Evolutionary conservation across 2,329 filamentous ascomycete species (phyloP).

Genomic region (Lizonia empirigonia): DNA sequence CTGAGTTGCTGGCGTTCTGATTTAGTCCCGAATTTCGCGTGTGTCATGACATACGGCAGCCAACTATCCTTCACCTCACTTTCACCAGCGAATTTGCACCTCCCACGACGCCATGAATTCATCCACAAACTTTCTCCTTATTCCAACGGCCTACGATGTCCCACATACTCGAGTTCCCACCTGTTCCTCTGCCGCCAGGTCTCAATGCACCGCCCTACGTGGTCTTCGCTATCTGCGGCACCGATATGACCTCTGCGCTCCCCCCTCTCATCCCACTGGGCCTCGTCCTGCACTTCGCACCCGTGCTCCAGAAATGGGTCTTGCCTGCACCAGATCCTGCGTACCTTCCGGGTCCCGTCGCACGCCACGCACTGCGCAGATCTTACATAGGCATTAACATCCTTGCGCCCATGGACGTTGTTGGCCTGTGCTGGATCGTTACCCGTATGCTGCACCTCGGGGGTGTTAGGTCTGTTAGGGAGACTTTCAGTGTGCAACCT

Average conservation of each 20-base stretch:
- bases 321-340: slow-evolving; percentile 17
- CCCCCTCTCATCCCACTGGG: slow-evolving; percentile 28
- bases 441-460: slow-evolving; percentile 25
- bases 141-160: slow-evolving; percentile 24
- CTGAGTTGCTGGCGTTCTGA: too few relatives aligned
- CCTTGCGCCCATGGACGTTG: slow-evolving; percentile 12
- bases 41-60: too few relatives aligned
- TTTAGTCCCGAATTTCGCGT: too few relatives aligned
- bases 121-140: too few relatives aligned
- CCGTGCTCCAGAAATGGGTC: slow-evolving; percentile 25
- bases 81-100: not conserved
- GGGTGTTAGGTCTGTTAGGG: slow-evolving; percentile 2
- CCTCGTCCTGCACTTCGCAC: slow-evolving; percentile 30
- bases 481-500: slow-evolving; percentile 12
- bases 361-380: slow-evolving; percentile 7
- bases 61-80: too few relatives aligned
- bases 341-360: not conserved
- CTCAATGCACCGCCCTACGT: slow-evolving; percentile 27
- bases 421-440: slow-evolving; percentile 28
- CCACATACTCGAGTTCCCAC: slow-evolving; percentile 31
- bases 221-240: slow-evolving; percentile 28
- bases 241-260: slow-evolving; percentile 16
- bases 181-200: slow-evolving; percentile 14
- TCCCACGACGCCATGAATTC: not conserved
- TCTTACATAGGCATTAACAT: slow-evolving; percentile 32